Percentiles rank a stretch among this genome's conserved stretches.
Conservation (phyloP, 2,329 filamentous ascomycete genomes). For the Fusarium sp. region DNA sequence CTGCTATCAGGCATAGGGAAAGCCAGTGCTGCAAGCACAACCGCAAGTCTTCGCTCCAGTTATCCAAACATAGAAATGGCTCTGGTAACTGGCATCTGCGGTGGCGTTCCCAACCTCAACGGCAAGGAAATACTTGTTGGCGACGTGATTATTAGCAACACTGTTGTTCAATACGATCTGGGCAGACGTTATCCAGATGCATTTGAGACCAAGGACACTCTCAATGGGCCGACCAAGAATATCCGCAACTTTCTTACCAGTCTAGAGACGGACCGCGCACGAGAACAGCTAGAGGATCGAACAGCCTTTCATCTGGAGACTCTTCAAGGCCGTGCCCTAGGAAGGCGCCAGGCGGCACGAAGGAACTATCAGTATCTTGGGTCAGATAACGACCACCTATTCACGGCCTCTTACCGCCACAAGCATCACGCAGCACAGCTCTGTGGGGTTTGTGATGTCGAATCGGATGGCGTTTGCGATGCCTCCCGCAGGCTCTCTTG, state of each 20-base stretch:
- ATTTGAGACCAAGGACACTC: slow-evolving; percentile 45
- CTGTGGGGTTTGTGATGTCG: neutral
- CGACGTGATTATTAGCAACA: slow-evolving; percentile 53
- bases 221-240: slow-evolving; percentile 16
- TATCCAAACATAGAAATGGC: slow-evolving; percentile 53
- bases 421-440: slow-evolving; percentile 1
- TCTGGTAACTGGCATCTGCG: slow-evolving; percentile 60
- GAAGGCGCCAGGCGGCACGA: neutral
- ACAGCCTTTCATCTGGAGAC: neutral
- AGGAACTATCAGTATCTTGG: slow-evolving; percentile 46
- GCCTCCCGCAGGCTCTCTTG: neutral
- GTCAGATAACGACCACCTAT: slow-evolving; percentile 47
- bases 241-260: slow-evolving; percentile 4
- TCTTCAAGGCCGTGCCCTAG: neutral
- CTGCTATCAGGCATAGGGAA: slow-evolving; percentile 51
- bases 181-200: slow-evolving; percentile 35
- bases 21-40: slow-evolving; percentile 43
- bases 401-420: neutral
- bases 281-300: neutral
- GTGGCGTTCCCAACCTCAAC: slow-evolving; percentile 50
- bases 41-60: slow-evolving; percentile 51
- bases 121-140: slow-evolving; percentile 49
- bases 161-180: slow-evolving; percentile 50
- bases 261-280: neutral
- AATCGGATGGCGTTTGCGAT: neutral